A percentile compares a stretch with the other conserved stretches of the same genome.
These are phyloP conservation scores for Xylariaceae sp. DNA, from an alignment of 2,329 filamentous ascomycete species.

Conservation along the genomic window DNA sequence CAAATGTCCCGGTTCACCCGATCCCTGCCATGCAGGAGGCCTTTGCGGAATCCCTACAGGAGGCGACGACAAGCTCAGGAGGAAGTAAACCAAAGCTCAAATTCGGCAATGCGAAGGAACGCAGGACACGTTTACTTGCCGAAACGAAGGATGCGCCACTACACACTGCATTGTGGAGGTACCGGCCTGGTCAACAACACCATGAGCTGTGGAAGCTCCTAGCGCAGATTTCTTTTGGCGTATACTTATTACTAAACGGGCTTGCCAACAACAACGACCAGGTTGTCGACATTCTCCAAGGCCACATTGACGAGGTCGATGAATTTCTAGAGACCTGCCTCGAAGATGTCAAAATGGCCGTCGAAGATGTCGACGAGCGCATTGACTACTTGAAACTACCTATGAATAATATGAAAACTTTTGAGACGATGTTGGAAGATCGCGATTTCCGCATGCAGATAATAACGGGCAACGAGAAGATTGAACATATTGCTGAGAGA, in stretches of 20 bases:
- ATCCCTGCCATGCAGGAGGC: slow-evolving; percentile 73
- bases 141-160: slow-evolving; percentile 65
- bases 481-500: slow-evolving; percentile 81
- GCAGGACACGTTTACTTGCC: slow-evolving; percentile 65
- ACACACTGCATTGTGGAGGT: slow-evolving; percentile 71
- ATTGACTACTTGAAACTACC: slow-evolving; percentile 78
- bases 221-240: slow-evolving; percentile 88
- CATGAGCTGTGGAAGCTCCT: slow-evolving; percentile 89
- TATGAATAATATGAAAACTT: slow-evolving; percentile 75
- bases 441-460: slow-evolving; percentile 77
- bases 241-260: slow-evolving; percentile 79
- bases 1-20: slow-evolving; percentile 55
- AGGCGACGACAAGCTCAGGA: slow-evolving; percentile 54
- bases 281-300: slow-evolving; percentile 83
- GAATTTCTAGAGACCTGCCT: slow-evolving; percentile 81
- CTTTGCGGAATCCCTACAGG: slow-evolving; percentile 76
- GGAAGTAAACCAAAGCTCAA: slow-evolving; percentile 49
- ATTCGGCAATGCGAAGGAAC: slow-evolving; percentile 53
- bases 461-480: slow-evolving; percentile 81
- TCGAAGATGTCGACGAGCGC: slow-evolving; percentile 73
- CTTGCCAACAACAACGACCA: slow-evolving; percentile 86
- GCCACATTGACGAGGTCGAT: slow-evolving; percentile 91
- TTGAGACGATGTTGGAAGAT: slow-evolving; percentile 85
- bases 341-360: slow-evolving; percentile 77
- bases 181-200: slow-evolving; percentile 69